Conservation (phyloP, 2,329 filamentous ascomycete genomes). For the Trichoderma arundinaceum region DNA sequence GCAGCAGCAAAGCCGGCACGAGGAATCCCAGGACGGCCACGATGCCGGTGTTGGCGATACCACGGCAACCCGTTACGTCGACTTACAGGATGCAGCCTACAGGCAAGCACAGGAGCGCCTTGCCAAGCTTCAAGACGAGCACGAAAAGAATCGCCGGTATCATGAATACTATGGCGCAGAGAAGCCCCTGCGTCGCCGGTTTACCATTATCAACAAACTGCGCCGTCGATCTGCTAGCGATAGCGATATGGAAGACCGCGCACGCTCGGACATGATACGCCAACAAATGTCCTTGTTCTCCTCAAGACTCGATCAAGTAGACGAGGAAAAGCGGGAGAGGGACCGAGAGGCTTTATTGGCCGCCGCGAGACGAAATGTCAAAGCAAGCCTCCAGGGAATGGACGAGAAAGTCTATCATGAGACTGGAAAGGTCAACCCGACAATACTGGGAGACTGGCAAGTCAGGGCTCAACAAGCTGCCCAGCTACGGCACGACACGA, state of each 20-base stretch:
- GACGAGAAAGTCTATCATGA: constrained; percentile 80
- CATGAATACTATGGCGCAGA: constrained; percentile 75
- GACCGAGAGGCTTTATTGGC: constrained; percentile 79
- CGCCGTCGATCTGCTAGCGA: constrained; percentile 72
- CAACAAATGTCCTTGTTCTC: constrained; percentile 81
- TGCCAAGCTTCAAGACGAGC: constrained; percentile 77
- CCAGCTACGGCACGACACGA: constrained; percentile 65
- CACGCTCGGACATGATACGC: constrained; percentile 73
- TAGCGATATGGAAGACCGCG: constrained; percentile 66
- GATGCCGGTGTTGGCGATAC: constrained; percentile 43
- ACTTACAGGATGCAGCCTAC: constrained; percentile 85
- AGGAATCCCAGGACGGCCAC: constrained; percentile 54
- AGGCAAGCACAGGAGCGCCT: constrained; percentile 84
- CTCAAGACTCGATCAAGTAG: constrained; percentile 68
- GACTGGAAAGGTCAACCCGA: constrained; percentile 73
- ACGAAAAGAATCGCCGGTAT: constrained; percentile 65
- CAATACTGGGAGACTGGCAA: constrained; percentile 78
- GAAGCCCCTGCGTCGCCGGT: constrained; percentile 47
- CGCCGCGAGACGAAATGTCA: constrained; percentile 85
- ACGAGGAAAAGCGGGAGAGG: constrained; percentile 73
- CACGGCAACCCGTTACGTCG: constrained; percentile 59
- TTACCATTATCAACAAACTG: constrained; percentile 60
- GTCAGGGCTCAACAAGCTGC: constrained; percentile 73
- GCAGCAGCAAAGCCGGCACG: constrained; percentile 66
- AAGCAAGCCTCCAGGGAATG: constrained; percentile 75